A percentile compares a stretch with the other conserved stretches of the same genome.
Conservation (phyloP, 1,139 yeast species). For the Candida mesenterica region DNA sequence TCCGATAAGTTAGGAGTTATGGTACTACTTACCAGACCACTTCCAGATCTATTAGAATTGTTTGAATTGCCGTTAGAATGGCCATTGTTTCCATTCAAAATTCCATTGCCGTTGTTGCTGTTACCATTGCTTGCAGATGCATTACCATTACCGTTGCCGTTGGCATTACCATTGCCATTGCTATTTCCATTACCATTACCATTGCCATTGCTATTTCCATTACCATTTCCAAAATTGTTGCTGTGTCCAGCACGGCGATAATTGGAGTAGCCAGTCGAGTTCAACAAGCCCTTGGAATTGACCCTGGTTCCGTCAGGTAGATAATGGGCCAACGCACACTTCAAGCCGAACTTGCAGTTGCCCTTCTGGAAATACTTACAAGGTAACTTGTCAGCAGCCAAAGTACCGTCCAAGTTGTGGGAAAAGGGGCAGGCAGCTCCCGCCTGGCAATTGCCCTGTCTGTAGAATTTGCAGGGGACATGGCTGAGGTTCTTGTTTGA, state of each 20-base stretch:
- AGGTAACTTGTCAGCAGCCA: constrained; percentile 64
- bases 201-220: neutral
- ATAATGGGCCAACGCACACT: constrained; percentile 90
- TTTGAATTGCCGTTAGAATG: too few relatives aligned
- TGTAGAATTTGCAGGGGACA: constrained; percentile 91
- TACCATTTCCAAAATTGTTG: constrained; percentile 2
- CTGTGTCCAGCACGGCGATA: constrained; percentile 4
- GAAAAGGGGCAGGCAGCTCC: constrained; percentile 90
- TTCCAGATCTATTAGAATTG: too few relatives aligned
- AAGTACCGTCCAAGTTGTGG: constrained; percentile 63
- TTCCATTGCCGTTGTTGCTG: neutral
- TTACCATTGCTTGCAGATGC: neutral
- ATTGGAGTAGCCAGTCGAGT: constrained; percentile 2
- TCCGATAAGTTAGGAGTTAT: too few relatives aligned
- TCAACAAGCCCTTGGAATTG: constrained; percentile 42
- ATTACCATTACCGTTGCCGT: neutral
- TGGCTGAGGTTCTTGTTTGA: constrained; percentile 61
- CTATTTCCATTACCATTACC: neutral
- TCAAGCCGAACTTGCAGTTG: constrained; percentile 88
- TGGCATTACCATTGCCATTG: neutral
- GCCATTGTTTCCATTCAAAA: too few relatives aligned
- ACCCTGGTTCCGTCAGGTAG: constrained; percentile 86
- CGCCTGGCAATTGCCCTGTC: constrained; percentile 93
- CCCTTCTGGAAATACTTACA: constrained; percentile 95
- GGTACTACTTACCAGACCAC: too few relatives aligned